These are phyloP conservation scores for Podila epigama DNA, from an alignment of 192 early-diverging fungal genomes.

Conservation along the genomic window DNA sequence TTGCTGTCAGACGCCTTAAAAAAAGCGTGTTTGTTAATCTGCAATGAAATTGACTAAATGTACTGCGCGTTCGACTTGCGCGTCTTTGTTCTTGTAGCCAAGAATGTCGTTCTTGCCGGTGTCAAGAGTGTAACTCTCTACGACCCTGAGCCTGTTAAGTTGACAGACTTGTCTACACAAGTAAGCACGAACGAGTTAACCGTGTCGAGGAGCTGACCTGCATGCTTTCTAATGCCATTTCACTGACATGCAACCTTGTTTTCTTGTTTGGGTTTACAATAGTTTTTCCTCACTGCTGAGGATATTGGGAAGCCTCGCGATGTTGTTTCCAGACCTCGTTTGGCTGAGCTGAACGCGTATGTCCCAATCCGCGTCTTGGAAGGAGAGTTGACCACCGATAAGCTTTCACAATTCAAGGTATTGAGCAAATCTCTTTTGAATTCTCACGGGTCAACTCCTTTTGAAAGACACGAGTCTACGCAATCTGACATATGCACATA, in stretches of 20 bases:
- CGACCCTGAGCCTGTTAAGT: conserved; percentile 77
- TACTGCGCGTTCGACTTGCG: background rate
- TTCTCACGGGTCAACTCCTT: too few relatives aligned
- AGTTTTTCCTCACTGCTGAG: conserved; percentile 89
- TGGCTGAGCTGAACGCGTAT: conserved; percentile 97
- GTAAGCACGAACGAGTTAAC: conserved; percentile 45
- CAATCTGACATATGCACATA: background rate
- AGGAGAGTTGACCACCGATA: conserved; percentile 78
- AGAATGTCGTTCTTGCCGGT: conserved; percentile 97
- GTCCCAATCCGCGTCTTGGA: conserved; percentile 89
- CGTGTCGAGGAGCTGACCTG: background rate
- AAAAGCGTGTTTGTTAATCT: background rate
- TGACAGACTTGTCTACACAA: conserved; percentile 91
- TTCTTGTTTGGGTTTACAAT: background rate
- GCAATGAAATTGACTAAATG: too few relatives aligned
- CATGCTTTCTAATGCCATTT: background rate
- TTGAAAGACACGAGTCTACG: background rate
- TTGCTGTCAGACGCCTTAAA: background rate
- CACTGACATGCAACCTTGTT: background rate
- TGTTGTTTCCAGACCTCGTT: conserved; percentile 71
- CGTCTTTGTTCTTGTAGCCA: conserved; percentile 67
- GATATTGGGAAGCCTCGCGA: conserved; percentile 92
- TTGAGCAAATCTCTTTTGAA: background rate
- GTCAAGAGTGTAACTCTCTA: conserved; percentile 98
- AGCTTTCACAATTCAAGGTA: conserved; percentile 65